phyloP scores from a whole-genome alignment of 176 grass and related monocot species.

The Neostapfia colusana region DNA sequence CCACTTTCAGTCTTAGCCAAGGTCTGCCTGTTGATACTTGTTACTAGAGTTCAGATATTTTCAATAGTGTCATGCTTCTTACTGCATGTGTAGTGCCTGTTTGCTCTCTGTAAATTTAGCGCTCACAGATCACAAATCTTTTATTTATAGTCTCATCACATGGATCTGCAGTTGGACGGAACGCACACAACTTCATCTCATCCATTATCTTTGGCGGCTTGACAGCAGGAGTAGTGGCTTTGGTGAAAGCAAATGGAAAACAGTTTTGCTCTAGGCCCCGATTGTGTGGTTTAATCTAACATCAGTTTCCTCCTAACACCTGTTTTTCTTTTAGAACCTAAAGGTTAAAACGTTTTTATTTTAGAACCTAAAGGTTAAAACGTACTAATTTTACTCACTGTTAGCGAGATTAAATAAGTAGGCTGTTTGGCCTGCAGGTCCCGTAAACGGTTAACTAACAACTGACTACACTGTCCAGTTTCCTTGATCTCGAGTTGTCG shows the following conservation, averaged over 20 bases:
- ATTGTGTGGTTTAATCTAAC: constrained; percentile 69
- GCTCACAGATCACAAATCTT: background rate
- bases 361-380: background rate
- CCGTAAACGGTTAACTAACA: constrained; percentile 12
- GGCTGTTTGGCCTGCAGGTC: background rate
- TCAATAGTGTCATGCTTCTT: background rate
- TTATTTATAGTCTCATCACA: constrained; percentile 12
- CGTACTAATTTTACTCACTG: background rate
- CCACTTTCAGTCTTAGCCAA: constrained; percentile 89
- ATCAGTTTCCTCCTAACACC: background rate
- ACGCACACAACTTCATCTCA: constrained; percentile 56
- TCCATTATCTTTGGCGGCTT: constrained; percentile 68
- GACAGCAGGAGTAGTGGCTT: constrained; percentile 72
- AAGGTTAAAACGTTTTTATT: background rate
- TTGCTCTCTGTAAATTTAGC: background rate
- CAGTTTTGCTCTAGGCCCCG: constrained; percentile 93
- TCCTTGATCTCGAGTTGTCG: background rate
- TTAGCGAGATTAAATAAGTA: constrained; percentile 36
- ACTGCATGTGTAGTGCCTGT: background rate
- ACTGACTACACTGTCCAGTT: background rate
- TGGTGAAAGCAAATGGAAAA: constrained; percentile 95
- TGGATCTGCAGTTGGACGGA: constrained; percentile 50
- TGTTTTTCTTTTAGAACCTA: background rate
- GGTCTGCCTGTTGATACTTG: constrained; percentile 40
- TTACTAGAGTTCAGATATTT: background rate